These are phyloP conservation scores for Dujonia santamariae DNA, from an alignment of 1,139 yeast species.

Conservation along the genomic window DNA sequence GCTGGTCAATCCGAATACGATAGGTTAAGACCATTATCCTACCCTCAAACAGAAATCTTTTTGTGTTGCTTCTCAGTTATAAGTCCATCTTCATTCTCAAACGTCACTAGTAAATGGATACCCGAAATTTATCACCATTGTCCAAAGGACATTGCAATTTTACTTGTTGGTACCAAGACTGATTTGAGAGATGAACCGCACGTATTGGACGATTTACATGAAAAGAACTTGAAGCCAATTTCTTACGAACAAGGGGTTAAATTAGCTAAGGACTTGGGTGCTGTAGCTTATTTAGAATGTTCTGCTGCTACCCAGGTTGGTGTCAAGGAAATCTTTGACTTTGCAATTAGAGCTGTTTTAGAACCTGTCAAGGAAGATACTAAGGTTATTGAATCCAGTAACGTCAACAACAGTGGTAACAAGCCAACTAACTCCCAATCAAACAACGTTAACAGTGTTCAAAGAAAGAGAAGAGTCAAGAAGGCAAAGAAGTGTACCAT, in stretches of 20 bases:
- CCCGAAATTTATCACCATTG: conserved; percentile 89
- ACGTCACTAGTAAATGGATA: conserved; percentile 74
- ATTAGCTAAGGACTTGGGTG: conserved; percentile 69
- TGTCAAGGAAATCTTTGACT: conserved; percentile 77
- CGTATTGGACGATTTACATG: conserved; percentile 67
- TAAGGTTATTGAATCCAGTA: conserved; percentile 1
- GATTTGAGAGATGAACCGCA: conserved; percentile 84
- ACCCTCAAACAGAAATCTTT: conserved; percentile 91
- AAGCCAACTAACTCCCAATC: conserved; percentile 5
- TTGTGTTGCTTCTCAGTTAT: conserved; percentile 84
- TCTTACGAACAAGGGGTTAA: conserved; percentile 59
- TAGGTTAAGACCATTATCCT: conserved; percentile 83
- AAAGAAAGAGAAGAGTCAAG: conserved; percentile 33
- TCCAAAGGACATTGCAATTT: conserved; percentile 68
- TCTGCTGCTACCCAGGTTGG: conserved; percentile 93
- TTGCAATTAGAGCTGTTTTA: conserved; percentile 70
- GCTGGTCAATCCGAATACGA: conserved; percentile 97
- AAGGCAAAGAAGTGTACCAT: conserved; percentile 49
- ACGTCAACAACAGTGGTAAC: conserved; percentile 6
- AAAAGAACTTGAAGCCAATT: conserved; percentile 61
- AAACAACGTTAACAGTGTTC: conserved; percentile 1
- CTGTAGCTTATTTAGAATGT: conserved; percentile 79
- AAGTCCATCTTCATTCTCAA: conserved; percentile 76
- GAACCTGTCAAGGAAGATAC: conserved; percentile 42
- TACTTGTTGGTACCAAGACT: conserved; percentile 81